Conservation (phyloP, 2,329 filamentous ascomycete species). For the Pseudopyricularia cyperi region DNA sequence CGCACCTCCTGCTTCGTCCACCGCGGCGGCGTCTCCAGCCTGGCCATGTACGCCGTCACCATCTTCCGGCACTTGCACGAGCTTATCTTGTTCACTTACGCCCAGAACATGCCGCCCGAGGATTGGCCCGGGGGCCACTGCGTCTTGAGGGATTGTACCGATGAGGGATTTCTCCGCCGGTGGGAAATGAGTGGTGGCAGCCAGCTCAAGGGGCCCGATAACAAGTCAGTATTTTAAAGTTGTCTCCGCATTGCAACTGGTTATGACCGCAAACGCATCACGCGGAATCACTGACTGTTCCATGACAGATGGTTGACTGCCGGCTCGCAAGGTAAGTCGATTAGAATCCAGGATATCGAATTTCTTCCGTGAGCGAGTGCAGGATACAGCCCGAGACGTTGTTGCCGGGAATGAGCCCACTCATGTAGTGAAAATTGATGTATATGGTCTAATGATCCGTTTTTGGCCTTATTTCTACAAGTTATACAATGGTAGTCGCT, state of each 20-base stretch:
- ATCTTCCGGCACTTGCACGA: conserved; percentile 6
- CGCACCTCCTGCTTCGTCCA: conserved; percentile 1
- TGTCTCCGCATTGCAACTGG: neutral
- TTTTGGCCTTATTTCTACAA: neutral
- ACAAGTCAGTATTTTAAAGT: neutral
- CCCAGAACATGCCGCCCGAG: conserved; percentile 1
- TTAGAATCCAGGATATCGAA: conserved; percentile 5
- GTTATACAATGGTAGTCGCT: neutral
- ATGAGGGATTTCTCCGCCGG: conserved; percentile 5
- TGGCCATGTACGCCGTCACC: conserved; percentile 5
- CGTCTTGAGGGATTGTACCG: conserved; percentile 5
- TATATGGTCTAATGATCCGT: neutral
- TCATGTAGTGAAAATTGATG: neutral
- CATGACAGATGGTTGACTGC: conserved; percentile 4
- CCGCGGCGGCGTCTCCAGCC: neutral
- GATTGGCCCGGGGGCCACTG: conserved; percentile 5
- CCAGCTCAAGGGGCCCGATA: conserved; percentile 1
- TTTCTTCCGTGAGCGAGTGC: conserved; percentile 1
- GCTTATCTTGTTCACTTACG: conserved; percentile 5
- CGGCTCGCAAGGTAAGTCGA: conserved; percentile 1
- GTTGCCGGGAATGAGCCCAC: neutral
- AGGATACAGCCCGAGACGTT: neutral
- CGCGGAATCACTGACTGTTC: neutral
- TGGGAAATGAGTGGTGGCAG: conserved; percentile 5
- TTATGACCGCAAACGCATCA: neutral